These are phyloP conservation scores for Debaryomyces nepalensis DNA, from an alignment of 1,139 yeast species.

Conservation along the genomic window DNA sequence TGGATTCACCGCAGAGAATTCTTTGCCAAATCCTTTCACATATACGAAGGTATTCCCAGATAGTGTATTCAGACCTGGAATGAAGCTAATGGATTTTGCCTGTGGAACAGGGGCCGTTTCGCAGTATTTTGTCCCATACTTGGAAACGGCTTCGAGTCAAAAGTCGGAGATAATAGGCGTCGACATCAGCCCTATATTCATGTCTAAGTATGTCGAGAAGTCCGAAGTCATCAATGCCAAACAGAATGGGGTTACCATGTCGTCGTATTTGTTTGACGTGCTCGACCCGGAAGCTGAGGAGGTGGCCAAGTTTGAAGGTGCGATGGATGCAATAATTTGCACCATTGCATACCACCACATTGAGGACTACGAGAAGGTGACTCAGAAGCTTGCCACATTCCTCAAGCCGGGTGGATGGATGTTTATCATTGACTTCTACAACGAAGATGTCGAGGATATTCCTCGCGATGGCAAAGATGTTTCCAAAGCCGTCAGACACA, in stretches of 20 bases:
- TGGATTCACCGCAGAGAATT: conserved; percentile 20
- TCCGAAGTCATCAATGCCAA: conserved; percentile 15
- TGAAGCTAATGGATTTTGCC: conserved; percentile 45
- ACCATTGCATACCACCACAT: conserved; percentile 49
- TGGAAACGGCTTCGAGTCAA: conserved; percentile 19
- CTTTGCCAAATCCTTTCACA: conserved; percentile 21
- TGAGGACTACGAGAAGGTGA: conserved; percentile 33
- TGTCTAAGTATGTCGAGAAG: conserved; percentile 28
- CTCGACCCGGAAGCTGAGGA: conserved; percentile 27
- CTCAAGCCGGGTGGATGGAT: conserved; percentile 40
- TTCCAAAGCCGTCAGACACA: conserved; percentile 32
- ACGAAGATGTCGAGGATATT: conserved; percentile 32
- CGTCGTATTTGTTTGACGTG: conserved; percentile 32
- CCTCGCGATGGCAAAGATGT: conserved; percentile 4
- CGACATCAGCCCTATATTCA: conserved; percentile 39
- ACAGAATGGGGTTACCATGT: conserved; percentile 17
- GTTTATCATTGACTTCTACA: conserved; percentile 42
- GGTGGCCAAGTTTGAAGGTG: conserved; percentile 21
- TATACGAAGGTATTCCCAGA: conserved; percentile 18
- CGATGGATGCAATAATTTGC: conserved; percentile 42
- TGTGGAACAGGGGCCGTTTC: conserved; percentile 50
- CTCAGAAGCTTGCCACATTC: conserved; percentile 37
- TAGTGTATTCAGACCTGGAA: conserved; percentile 31
- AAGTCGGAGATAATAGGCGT: conserved; percentile 35
- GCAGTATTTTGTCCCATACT: conserved; percentile 33